Conservation (phyloP, 257 asterid genomes). For the Primulina huaijiensis region DNA sequence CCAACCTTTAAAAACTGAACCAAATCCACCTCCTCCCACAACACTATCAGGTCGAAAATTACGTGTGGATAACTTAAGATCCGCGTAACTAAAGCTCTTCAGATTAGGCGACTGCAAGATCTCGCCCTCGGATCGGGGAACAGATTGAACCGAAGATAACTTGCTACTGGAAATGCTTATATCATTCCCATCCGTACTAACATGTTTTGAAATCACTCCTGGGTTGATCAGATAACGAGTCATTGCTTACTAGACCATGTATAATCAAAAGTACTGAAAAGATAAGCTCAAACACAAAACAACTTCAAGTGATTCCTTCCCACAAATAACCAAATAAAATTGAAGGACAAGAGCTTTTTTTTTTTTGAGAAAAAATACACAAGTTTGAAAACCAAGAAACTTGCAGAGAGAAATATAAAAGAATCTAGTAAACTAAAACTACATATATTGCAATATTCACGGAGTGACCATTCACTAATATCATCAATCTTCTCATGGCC, state of each 20-base stretch:
- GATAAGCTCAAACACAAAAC: not conserved
- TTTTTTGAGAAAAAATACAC: too few relatives aligned
- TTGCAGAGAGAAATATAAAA: not conserved
- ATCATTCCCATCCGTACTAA: constrained; percentile 41
- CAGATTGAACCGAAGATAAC: constrained; percentile 38
- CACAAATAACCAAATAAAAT: not conserved
- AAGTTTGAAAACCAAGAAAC: not conserved
- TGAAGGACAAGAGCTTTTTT: not conserved
- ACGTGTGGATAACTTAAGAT: constrained; percentile 69
- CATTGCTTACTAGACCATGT: constrained; percentile 8
- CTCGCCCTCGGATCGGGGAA: constrained; percentile 82
- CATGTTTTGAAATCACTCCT: constrained; percentile 48
- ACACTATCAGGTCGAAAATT: constrained; percentile 83
- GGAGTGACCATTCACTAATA: not conserved
- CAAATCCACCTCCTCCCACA: constrained; percentile 86
- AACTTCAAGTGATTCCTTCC: not conserved
- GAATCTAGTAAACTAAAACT: not conserved
- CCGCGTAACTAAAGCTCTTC: constrained; percentile 60
- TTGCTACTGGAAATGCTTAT: constrained; percentile 38
- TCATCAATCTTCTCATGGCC: not conserved
- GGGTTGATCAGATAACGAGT: constrained; percentile 6
- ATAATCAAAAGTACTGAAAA: not conserved
- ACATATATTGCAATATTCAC: not conserved
- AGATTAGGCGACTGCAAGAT: constrained; percentile 71
- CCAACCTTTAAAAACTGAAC: constrained; percentile 92